Percentiles rank a stretch among this genome's conserved stretches.
phyloP scores from a whole-genome alignment of 345 rosid species.

The Brassica juncea region DNA sequence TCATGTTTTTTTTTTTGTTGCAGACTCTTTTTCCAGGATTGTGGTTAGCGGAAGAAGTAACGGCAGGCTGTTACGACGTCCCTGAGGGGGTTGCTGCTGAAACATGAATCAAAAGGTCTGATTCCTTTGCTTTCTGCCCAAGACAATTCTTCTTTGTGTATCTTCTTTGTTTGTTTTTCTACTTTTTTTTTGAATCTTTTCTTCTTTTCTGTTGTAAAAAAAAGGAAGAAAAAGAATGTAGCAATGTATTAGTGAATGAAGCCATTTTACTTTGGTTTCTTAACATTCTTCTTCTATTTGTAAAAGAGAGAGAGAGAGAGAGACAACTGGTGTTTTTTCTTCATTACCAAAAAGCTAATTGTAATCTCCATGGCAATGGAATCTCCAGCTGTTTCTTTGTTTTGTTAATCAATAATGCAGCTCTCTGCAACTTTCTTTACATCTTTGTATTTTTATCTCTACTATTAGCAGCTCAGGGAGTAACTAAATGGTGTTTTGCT shows the following conservation, averaged over 20 bases:
- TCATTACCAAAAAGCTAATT: constrained; percentile 38
- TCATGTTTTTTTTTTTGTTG: not conserved
- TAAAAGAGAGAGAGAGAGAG: constrained; percentile 5
- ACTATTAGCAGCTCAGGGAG: constrained; percentile 8
- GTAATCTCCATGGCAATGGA: constrained; percentile 41
- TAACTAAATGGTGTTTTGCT: constrained; percentile 13
- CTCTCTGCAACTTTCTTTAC: constrained; percentile 24
- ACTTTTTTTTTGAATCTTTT: not conserved
- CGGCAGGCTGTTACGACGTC: constrained; percentile 56
- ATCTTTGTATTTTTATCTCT: constrained; percentile 20
- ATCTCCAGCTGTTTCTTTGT: constrained; percentile 28
- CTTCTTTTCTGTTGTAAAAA: constrained; percentile 26
- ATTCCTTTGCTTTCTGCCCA: not conserved
- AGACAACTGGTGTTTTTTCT: constrained; percentile 23
- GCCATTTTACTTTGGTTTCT: constrained; percentile 28
- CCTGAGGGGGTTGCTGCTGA: constrained; percentile 50
- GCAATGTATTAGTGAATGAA: constrained; percentile 37
- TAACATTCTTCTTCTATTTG: constrained; percentile 22
- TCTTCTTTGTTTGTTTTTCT: constrained; percentile 25
- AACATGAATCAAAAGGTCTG: constrained; percentile 21
- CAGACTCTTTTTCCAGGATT: constrained; percentile 64
- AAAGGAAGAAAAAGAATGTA: constrained; percentile 31
- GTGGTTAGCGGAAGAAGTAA: constrained; percentile 61
- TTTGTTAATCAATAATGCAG: constrained; percentile 34
- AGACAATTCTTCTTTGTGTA: constrained; percentile 3